Percentiles rank a stretch among this genome's conserved stretches.
Conservation (phyloP, 768 basidiomycete species). For the Mrakia frigida region DNA sequence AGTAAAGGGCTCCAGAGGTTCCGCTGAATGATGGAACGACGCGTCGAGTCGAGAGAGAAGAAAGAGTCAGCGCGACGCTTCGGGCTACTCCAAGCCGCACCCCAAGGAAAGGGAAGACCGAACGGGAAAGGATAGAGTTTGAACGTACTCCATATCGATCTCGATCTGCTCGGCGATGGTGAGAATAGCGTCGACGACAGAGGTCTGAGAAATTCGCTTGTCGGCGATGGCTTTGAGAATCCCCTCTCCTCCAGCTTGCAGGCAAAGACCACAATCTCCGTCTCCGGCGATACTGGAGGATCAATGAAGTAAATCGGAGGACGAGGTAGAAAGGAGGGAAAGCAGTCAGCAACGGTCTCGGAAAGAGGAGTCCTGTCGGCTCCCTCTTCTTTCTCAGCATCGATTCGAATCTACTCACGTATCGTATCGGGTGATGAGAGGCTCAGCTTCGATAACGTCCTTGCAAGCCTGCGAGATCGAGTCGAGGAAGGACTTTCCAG, state of each 20-base stretch:
- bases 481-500: conserved; percentile 47
- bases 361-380: no score
- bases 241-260: conserved; percentile 56
- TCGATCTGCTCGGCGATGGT: conserved; percentile 35
- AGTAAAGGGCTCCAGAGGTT: conserved; percentile 37
- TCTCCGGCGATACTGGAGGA: conserved; percentile 65
- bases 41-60: background rate
- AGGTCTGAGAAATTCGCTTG: conserved; percentile 26
- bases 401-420: conserved; percentile 42
- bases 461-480: conserved; percentile 60
- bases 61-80: background rate
- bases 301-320: background rate
- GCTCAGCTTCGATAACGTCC: conserved; percentile 68
- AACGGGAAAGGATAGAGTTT: no score
- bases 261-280: conserved; percentile 64
- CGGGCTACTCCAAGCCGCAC: no score
- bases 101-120: background rate
- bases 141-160: conserved; percentile 36
- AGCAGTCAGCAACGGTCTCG: background rate
- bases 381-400: no score
- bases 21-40: conserved; percentile 8
- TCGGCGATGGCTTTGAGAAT: conserved; percentile 30
- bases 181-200: conserved; percentile 36
- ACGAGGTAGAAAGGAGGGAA: background rate
- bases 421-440: conserved; percentile 87